Evolutionary conservation across 306 rosid genomes (phyloP).

Genomic region (Malus sieversii): DNA sequence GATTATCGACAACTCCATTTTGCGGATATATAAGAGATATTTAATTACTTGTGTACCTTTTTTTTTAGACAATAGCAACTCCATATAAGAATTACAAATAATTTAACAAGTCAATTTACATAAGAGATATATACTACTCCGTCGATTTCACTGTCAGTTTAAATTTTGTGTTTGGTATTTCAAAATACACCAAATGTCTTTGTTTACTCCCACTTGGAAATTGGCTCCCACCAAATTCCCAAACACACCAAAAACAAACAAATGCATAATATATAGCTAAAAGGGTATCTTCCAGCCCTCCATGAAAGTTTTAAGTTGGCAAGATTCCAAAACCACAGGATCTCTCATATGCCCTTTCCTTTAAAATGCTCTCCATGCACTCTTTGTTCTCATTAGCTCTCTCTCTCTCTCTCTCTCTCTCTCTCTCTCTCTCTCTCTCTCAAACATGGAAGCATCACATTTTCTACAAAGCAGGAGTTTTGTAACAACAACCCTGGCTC

Average conservation of each 20-base stretch:
- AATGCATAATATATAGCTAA: neutral
- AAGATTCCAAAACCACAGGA: conserved; percentile 36
- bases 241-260: conserved; percentile 2
- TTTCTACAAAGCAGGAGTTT: conserved; percentile 20
- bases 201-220: neutral
- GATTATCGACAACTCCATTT: neutral
- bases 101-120: neutral
- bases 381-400: conserved; percentile 3
- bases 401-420: neutral
- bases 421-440: neutral
- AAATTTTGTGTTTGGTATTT: too few species aligned
- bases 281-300: conserved; percentile 15
- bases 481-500: conserved; percentile 20
- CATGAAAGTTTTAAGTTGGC: neutral
- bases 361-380: conserved; percentile 34
- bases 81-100: neutral
- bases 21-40: too few species aligned
- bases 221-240: neutral
- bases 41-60: too few species aligned
- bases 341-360: conserved; percentile 10
- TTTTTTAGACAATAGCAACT: too few species aligned
- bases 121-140: neutral
- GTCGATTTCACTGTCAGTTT: neutral
- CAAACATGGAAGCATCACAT: conserved; percentile 53
- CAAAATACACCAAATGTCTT: neutral